Conservation (phyloP, 2,329 filamentous ascomycete genomes). For the Triangularia verruculosa region DNA sequence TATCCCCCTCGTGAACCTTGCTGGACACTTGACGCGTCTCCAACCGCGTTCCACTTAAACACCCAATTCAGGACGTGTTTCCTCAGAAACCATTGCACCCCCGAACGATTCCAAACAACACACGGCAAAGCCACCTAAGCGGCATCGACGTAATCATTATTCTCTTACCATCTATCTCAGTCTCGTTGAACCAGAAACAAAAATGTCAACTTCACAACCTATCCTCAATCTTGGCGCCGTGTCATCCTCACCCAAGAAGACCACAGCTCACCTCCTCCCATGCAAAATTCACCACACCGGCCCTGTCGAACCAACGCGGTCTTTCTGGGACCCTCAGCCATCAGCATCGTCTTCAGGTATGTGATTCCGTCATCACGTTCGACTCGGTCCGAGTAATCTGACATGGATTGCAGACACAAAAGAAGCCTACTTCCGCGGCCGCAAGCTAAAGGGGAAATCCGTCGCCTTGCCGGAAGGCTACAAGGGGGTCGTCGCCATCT, state of each 20-base stretch:
- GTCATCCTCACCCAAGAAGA: conserved; percentile 33
- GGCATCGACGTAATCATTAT: background rate
- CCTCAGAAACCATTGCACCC: background rate
- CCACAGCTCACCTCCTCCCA: conserved; percentile 70
- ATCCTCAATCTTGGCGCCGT: conserved; percentile 39
- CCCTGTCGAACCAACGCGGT: conserved; percentile 57
- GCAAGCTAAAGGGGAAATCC: conserved; percentile 68
- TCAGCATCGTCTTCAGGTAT: conserved; percentile 21
- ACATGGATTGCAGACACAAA: conserved; percentile 36
- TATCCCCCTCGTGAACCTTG: background rate
- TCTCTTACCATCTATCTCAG: background rate
- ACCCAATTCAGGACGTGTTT: background rate
- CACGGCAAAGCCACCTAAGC: background rate
- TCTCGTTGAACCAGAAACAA: background rate
- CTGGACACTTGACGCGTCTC: background rate
- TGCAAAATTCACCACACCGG: conserved; percentile 79
- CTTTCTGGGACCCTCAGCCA: conserved; percentile 66
- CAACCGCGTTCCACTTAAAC: conserved; percentile 6
- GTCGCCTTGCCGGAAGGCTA: conserved; percentile 70
- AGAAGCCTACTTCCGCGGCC: conserved; percentile 71
- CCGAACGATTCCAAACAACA: background rate
- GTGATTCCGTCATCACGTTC: background rate
- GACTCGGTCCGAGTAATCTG: too few species aligned
- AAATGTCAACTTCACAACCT: conserved; percentile 35
- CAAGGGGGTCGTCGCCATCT: conserved; percentile 57